phyloP scores from a whole-genome alignment of 2,329 filamentous ascomycete genomes.

The Microdochium nivale region DNA sequence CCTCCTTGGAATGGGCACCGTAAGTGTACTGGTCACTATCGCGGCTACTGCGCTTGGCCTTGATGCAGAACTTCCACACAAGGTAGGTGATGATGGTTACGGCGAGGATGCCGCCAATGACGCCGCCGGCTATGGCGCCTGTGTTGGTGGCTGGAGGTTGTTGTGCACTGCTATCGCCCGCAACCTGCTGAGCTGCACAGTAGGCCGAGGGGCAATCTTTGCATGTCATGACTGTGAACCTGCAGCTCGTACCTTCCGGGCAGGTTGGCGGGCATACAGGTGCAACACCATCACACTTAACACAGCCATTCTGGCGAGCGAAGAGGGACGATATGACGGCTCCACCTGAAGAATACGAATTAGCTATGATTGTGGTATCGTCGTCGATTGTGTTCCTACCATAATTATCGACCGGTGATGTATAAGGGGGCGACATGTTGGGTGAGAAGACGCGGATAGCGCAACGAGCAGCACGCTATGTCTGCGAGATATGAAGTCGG shows the following conservation, averaged over 20 bases:
- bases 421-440: too few species aligned
- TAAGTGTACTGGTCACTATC: slow-evolving; percentile 49
- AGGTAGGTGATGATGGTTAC: slow-evolving; percentile 70
- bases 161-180: slow-evolving; percentile 2
- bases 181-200: slow-evolving; percentile 27
- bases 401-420: too few species aligned
- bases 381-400: not conserved
- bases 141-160: slow-evolving; percentile 43
- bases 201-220: slow-evolving; percentile 36
- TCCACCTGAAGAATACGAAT: slow-evolving; percentile 10
- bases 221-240: slow-evolving; percentile 35
- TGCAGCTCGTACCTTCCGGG: slow-evolving; percentile 29
- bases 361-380: not conserved
- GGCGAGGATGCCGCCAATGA: slow-evolving; percentile 72
- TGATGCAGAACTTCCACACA: slow-evolving; percentile 82
- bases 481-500: not conserved
- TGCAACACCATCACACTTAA: slow-evolving; percentile 32
- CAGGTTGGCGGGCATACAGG: slow-evolving; percentile 38
- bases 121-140: slow-evolving; percentile 85
- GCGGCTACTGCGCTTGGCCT: slow-evolving; percentile 61
- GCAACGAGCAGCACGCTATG: not conserved
- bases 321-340: slow-evolving; percentile 20
- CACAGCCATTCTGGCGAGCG: slow-evolving; percentile 32
- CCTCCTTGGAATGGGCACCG: slow-evolving; percentile 41
- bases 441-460: not conserved